Base-by-base conservation (phyloP, 805 yeast species). In the Geotrichum ghanense region DNA sequence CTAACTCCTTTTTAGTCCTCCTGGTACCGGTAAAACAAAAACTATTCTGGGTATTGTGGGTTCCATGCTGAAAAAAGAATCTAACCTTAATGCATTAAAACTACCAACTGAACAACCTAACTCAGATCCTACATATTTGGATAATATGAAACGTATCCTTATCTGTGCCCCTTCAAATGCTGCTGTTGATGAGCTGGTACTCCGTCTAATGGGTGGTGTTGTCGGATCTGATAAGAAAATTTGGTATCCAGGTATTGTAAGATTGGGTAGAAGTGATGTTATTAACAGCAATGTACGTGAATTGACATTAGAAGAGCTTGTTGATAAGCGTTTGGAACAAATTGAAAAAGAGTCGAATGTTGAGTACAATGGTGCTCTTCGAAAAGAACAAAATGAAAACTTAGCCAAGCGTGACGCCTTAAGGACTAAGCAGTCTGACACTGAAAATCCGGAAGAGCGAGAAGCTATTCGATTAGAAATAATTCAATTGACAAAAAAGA, bases 141-240 rank as follows among this genome's bases (percentile, higher is more conserved):
- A 48, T 5, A 64, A 62, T 24, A 67, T 65, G 23, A 71, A 76
- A 27, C 84, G 85, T 48, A 76, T 92, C 1, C 67, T 92, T 44
- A 78, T 92, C 17, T 94, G 98, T 74, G 97, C 98, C 1, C 99
- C 99, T 2, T 86, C 96, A 61, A 92, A 92, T 68, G 99, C 99
- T 1, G 99, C 99, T 12, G 96, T 92, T 2, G 99, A 92, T 65
- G 98, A 94, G 60, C 70, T 92, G 50, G 92, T 88, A 12, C 56
- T 88, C 17, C 81, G 99, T 60, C 67, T 92, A 49, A 79, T 81
- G 53, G 70, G 68, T 17, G 97, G 96, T 3, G 79, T 89, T 1
- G 63, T 64, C 40, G 45, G 56, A 19, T 31, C 43, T 22, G 71
- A 75, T 52, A 66, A 80, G 19, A 61, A 66, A 27, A 51, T 58